Conservation (phyloP, 148 eudicot genomes). For the Fagopyrum tataricum region DNA sequence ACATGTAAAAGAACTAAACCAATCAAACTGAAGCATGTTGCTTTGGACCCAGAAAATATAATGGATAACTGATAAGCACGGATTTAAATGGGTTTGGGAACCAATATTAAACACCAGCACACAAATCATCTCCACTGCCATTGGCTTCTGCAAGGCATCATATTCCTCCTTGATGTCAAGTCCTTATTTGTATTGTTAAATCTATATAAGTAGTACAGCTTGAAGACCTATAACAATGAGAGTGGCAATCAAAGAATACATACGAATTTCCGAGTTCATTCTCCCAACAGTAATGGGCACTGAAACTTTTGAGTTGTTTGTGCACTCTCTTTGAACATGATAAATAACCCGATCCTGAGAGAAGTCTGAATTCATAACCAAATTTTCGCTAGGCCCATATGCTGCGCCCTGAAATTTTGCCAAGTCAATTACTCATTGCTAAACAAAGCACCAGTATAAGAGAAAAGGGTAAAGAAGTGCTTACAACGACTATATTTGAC, state of each 20-base stretch:
- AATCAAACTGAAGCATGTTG: not conserved
- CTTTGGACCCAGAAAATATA: too few relatives aligned
- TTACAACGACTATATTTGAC: slow-evolving; percentile 56
- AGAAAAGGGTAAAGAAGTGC: slow-evolving; percentile 14
- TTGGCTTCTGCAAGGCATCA: not conserved
- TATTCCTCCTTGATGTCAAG: not conserved
- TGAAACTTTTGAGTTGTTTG: slow-evolving; percentile 35
- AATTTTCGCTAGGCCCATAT: slow-evolving; percentile 28
- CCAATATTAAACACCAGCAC: too few relatives aligned
- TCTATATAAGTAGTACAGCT: not conserved
- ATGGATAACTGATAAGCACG: too few relatives aligned
- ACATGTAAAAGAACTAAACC: not conserved
- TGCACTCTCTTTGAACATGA: slow-evolving; percentile 49
- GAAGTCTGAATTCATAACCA: slow-evolving; percentile 71
- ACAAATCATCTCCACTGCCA: too few relatives aligned
- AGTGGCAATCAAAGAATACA: not conserved
- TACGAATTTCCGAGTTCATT: not conserved
- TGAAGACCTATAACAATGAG: not conserved
- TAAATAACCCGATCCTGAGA: slow-evolving; percentile 49
- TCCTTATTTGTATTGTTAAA: not conserved
- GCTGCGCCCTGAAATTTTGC: slow-evolving; percentile 62
- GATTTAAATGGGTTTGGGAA: too few relatives aligned
- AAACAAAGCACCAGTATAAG: not conserved
- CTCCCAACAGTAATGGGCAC: slow-evolving; percentile 27
- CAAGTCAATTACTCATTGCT: not conserved